A percentile compares a stretch with the other conserved stretches of the same genome.
Evolutionary conservation across 177 flowering plant species (phyloP).

Genomic region (Vitis hybrid): DNA sequence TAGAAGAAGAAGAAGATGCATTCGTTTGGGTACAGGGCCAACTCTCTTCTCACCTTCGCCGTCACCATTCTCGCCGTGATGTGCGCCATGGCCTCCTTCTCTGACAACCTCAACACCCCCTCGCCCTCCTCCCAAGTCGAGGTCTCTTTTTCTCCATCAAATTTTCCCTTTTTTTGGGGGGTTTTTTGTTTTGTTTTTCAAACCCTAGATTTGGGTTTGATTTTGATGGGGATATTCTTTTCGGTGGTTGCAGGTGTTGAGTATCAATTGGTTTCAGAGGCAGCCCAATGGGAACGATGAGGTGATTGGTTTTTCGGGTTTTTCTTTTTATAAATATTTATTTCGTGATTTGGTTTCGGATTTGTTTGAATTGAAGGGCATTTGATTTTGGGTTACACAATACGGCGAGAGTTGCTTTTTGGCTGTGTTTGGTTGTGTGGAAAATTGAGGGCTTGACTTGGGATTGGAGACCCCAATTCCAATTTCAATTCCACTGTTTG

Average conservation of each 20-base stretch:
- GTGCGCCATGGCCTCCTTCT: conserved; percentile 59
- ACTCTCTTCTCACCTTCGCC: conserved; percentile 54
- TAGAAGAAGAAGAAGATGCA: conserved; percentile 37
- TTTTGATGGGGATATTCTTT: background rate
- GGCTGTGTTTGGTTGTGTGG: too few species aligned
- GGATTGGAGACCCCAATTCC: too few species aligned
- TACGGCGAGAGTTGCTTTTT: too few species aligned
- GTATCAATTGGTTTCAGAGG: conserved; percentile 66
- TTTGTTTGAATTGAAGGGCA: background rate
- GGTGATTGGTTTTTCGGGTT: conserved; percentile 25
- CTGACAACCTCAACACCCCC: conserved; percentile 56
- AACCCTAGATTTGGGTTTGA: background rate
- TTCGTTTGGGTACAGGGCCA: conserved; percentile 57
- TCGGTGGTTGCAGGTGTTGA: conserved; percentile 40
- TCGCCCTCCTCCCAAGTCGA: conserved; percentile 50
- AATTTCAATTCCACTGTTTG: too few species aligned
- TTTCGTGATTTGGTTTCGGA: background rate
- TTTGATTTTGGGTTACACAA: background rate
- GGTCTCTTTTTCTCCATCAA: conserved; percentile 24
- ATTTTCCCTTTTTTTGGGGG: background rate
- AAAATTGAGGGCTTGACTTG: too few species aligned
- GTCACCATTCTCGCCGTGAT: conserved; percentile 57
- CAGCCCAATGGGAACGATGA: conserved; percentile 70
- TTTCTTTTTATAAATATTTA: background rate
- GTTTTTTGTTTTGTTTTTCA: background rate